Percentiles rank a stretch among this genome's conserved stretches.
Conservation (phyloP, 176 grass and related monocot genomes). For the Zea luxurians region DNA sequence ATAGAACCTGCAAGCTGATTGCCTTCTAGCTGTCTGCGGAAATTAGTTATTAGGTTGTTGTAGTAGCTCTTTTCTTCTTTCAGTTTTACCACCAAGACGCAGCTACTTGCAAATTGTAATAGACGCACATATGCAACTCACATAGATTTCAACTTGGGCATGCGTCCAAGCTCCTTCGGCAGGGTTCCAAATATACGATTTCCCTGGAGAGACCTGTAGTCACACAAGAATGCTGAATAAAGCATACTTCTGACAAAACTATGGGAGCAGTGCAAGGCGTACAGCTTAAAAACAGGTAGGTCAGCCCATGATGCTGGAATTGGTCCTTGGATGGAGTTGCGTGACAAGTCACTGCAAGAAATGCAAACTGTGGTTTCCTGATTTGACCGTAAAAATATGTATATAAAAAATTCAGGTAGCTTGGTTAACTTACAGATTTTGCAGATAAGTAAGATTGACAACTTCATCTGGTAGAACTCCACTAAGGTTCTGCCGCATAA, state of each 20-base stretch:
- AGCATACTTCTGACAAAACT: conserved; percentile 3
- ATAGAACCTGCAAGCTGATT: conserved; percentile 64
- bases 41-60: conserved; percentile 22
- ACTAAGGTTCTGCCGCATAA: conserved; percentile 64
- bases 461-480: conserved; percentile 69
- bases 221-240: conserved; percentile 40
- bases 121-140: conserved; percentile 40
- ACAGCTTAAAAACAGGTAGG: conserved; percentile 70
- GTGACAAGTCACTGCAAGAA: conserved; percentile 68
- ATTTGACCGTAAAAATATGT: neutral
- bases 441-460: conserved; percentile 69
- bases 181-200: conserved; percentile 68
- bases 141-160: conserved; percentile 71
- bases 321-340: conserved; percentile 64
- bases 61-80: conserved; percentile 36
- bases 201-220: conserved; percentile 78
- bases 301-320: conserved; percentile 75
- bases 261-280: conserved; percentile 19
- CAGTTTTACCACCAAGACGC: conserved; percentile 20
- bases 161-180: conserved; percentile 72
- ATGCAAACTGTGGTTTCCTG: conserved; percentile 31
- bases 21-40: conserved; percentile 63
- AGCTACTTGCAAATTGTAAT: conserved; percentile 18
- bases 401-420: conserved; percentile 23
- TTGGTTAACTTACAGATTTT: conserved; percentile 59